Evolutionary conservation across 306 rosid genomes (phyloP), one percentile per base, ranked within the genome.

Genomic region (Castanopsis chinensis): DNA sequence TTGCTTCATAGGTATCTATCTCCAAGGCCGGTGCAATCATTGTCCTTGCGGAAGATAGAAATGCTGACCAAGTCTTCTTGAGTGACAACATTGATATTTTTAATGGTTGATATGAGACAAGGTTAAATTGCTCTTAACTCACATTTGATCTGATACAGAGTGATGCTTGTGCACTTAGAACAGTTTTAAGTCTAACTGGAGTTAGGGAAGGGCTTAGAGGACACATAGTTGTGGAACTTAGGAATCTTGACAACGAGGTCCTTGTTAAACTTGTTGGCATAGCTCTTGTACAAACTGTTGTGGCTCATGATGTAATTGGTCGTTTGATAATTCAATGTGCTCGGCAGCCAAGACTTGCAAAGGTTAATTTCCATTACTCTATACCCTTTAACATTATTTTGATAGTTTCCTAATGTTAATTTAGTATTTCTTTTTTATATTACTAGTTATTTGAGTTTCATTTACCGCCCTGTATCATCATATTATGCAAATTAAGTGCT

Each of bases 271-370:
- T 93, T 82, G 97, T 91, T 82, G 98, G 98, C 60, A 97, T 92
- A 69, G 94, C 91, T 76, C 95, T 91, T 90, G 93, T 93, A 77
- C 97, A 93, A 87, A 93, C 95, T 75, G 95, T 93, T 74, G 98
- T 93, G 86, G 98, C 98, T 76, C 98, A 93, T 78, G 97, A 93
- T 86, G 98, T 93, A 71, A 93, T 91, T 81, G 98, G 98, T 45
- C 97, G 98, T 76, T 83, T 93, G 89, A 93, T 93, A 97, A 93
- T 90, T 86, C 98, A 93, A 81, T 93, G 98, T 85, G 97, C 98
- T 60, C 89, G 93, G 80, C 97, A 93, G 82, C 98, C 97, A 54
- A 97, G 98, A 79, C 98, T 90, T 87, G 98, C 98, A 68, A 93
- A 93, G 97, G 97, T 93, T 69, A 45, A 69, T 82, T 76, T 84